These are phyloP conservation scores for Bertia moriformis DNA, from an alignment of 2,329 filamentous ascomycete genomes.

Conservation along the genomic window DNA sequence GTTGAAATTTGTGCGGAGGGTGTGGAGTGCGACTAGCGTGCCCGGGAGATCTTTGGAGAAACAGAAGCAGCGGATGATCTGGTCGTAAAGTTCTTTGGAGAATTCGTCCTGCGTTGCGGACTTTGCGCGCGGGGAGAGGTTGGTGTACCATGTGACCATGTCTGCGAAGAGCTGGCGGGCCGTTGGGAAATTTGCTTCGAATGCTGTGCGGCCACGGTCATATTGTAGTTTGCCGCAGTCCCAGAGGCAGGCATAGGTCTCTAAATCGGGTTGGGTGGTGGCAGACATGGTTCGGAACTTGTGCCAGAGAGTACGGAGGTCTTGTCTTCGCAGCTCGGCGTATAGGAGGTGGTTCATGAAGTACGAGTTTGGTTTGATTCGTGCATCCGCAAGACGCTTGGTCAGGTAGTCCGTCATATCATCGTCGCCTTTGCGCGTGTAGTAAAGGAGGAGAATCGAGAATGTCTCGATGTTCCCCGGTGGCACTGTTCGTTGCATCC, in stretches of 20 bases:
- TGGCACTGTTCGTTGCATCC: conserved; percentile 24
- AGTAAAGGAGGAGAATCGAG: conserved; percentile 31
- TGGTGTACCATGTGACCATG: conserved; percentile 25
- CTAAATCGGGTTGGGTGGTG: conserved; percentile 24
- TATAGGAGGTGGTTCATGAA: conserved; percentile 36
- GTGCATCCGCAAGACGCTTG: conserved; percentile 23
- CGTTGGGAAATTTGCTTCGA: conserved; percentile 20
- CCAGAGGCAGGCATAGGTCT: conserved; percentile 32
- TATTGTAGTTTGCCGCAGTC: conserved; percentile 29
- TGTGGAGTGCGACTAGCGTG: conserved; percentile 25
- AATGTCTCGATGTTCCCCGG: conserved; percentile 33
- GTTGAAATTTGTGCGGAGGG: conserved; percentile 20
- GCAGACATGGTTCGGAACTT: conserved; percentile 22
- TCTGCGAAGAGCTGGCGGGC: conserved; percentile 23
- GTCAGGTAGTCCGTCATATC: conserved; percentile 23
- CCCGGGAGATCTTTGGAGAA: conserved; percentile 25
- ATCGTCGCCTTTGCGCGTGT: conserved; percentile 24
- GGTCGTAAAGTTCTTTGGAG: conserved; percentile 27
- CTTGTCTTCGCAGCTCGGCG: conserved; percentile 25
- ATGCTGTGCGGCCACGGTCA: conserved; percentile 19
- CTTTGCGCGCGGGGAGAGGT: conserved; percentile 13
- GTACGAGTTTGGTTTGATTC: conserved; percentile 29
- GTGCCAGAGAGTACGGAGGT: conserved; percentile 23
- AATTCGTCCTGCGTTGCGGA: conserved; percentile 17
- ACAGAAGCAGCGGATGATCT: conserved; percentile 30